These are phyloP conservation scores for Penicillium sp. DNA, from an alignment of 2,329 filamentous ascomycete genomes.

Conservation along the genomic window DNA sequence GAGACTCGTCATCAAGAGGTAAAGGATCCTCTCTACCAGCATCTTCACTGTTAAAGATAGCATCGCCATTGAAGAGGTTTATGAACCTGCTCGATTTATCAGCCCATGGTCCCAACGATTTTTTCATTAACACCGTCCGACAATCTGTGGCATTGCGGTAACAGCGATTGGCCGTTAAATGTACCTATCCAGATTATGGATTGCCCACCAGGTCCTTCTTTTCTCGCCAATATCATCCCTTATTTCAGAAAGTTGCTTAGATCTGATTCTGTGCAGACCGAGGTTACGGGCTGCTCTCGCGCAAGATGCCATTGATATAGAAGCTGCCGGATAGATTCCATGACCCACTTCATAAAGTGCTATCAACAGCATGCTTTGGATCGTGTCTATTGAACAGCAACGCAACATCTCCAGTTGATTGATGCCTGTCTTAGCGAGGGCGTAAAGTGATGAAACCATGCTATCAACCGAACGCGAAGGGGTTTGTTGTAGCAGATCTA, in stretches of 20 bases:
- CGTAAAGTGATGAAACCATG: neutral
- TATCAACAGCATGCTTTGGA: neutral
- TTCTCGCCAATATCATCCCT: neutral
- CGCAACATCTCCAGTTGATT: neutral
- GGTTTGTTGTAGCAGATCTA: neutral
- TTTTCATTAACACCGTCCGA: neutral
- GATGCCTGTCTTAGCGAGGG: neutral
- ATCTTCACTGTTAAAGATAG: neutral
- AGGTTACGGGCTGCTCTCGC: neutral
- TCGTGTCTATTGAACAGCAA: neutral
- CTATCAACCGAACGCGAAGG: neutral
- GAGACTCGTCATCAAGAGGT: neutral
- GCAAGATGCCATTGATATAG: neutral
- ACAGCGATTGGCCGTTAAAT: neutral
- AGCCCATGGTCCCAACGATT: neutral
- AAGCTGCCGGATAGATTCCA: neutral
- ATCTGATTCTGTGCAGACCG: slow-evolving; percentile 3
- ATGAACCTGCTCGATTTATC: neutral
- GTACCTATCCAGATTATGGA: slow-evolving; percentile 7
- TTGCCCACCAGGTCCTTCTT: slow-evolving; percentile 11
- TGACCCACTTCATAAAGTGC: slow-evolving; percentile 1
- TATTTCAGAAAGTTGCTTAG: neutral
- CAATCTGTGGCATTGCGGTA: neutral
- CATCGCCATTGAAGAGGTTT: neutral
- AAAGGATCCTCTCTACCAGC: neutral